Conservation (phyloP, 208 protist genomes). For the Borovskyia barvae region DNA sequence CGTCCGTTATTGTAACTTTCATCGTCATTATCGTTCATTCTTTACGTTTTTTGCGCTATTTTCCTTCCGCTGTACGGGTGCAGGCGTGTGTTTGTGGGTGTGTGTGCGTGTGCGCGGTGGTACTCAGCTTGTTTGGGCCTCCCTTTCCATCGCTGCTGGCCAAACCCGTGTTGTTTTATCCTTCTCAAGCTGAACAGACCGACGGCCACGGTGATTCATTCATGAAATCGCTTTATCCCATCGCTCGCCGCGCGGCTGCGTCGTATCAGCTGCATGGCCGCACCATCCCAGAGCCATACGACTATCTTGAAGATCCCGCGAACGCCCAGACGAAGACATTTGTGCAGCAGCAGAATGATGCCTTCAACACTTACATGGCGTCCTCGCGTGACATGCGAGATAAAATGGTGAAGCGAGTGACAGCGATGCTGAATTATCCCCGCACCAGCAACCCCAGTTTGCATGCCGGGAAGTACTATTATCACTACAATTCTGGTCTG, state of each 20-base stretch:
- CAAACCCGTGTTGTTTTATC: too few relatives aligned
- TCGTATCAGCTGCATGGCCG: constrained; percentile 72
- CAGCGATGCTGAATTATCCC: constrained; percentile 71
- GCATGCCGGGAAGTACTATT: constrained; percentile 78
- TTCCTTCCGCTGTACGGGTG: constrained; percentile 3
- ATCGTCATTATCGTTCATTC: too few relatives aligned
- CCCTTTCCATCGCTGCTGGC: too few relatives aligned
- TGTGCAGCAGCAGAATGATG: constrained; percentile 80
- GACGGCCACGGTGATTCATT: background rate
- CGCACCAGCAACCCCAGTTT: constrained; percentile 69
- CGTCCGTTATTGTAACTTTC: too few relatives aligned
- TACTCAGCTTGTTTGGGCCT: too few relatives aligned
- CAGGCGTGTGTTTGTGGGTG: background rate
- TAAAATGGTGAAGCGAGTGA: constrained; percentile 60
- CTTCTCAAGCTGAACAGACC: too few relatives aligned
- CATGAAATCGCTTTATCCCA: constrained; percentile 56
- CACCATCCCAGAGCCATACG: constrained; percentile 86
- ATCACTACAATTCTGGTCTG: constrained; percentile 89
- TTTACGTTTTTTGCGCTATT: too few relatives aligned
- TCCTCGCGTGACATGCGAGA: constrained; percentile 39
- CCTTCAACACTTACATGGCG: constrained; percentile 69
- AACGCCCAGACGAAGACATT: constrained; percentile 86
- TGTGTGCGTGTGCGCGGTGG: background rate
- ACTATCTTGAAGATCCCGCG: constrained; percentile 92
- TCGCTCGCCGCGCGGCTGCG: constrained; percentile 49